phyloP scores from a whole-genome alignment of 163 green algal genomes.

The Trebouxia gelatinosa region DNA sequence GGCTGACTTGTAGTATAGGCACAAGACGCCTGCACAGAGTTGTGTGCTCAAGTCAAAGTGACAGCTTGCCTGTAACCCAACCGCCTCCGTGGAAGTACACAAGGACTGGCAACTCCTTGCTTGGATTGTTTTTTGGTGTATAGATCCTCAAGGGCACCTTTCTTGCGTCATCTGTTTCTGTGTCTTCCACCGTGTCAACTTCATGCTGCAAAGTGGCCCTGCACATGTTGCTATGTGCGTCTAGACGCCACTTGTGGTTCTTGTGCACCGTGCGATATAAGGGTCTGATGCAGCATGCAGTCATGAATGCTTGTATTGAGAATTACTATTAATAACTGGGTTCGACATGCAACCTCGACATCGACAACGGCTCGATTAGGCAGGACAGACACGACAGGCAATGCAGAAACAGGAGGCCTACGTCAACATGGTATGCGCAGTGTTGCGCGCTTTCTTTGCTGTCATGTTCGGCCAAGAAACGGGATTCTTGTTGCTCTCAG shows the following conservation, averaged over 20 bases:
- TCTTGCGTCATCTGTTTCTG: background rate
- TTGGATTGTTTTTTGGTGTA: background rate
- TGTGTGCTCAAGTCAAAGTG: too few species aligned
- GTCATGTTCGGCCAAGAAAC: background rate
- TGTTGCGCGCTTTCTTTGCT: background rate
- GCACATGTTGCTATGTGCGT: too few species aligned
- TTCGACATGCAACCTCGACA: too few species aligned
- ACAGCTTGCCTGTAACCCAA: background rate
- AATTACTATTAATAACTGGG: too few species aligned
- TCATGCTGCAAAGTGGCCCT: background rate
- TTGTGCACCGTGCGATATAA: too few species aligned
- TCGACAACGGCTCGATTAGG: too few species aligned
- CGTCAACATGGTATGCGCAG: background rate
- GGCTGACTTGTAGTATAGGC: background rate
- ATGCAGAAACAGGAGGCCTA: too few species aligned
- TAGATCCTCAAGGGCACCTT: background rate
- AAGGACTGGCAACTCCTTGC: background rate
- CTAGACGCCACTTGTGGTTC: too few species aligned
- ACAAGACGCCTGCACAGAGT: background rate
- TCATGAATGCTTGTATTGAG: too few species aligned
- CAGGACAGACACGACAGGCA: too few species aligned
- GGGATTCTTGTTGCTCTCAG: background rate
- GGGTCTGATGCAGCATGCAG: too few species aligned
- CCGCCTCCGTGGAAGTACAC: slow-evolving; percentile 8
- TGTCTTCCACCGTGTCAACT: background rate